A percentile compares a stretch with the other conserved stretches of the same genome.
These are phyloP conservation scores for Lipomyces chichibuensis DNA, from an alignment of 805 yeast species.

Conservation along the genomic window DNA sequence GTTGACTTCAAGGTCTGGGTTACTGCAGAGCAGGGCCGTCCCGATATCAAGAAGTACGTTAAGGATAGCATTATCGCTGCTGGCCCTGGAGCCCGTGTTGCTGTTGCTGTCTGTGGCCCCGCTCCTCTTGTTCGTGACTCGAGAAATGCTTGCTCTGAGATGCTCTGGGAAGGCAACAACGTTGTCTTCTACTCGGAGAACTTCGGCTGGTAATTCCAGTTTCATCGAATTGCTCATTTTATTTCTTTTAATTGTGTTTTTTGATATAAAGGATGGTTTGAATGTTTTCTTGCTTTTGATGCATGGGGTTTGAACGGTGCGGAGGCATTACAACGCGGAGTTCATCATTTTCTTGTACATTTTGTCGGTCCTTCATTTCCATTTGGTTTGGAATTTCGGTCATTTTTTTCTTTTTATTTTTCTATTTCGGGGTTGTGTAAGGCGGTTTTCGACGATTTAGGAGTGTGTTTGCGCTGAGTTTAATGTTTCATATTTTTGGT, in stretches of 20 bases:
- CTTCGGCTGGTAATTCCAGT: slow-evolving; percentile 40
- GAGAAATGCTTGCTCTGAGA: slow-evolving; percentile 39
- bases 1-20: slow-evolving; percentile 40
- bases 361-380: background rate
- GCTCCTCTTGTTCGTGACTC: slow-evolving; percentile 40
- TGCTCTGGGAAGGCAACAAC: slow-evolving; percentile 38
- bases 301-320: background rate
- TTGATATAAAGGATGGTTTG: too few species aligned
- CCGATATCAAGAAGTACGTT: slow-evolving; percentile 38
- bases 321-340: background rate
- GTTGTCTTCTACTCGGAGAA: slow-evolving; percentile 41
- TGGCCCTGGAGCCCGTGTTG: slow-evolving; percentile 35
- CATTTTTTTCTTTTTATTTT: background rate
- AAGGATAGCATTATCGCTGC: slow-evolving; percentile 34
- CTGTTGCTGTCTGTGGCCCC: slow-evolving; percentile 43
- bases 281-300: background rate
- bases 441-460: too few species aligned
- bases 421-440: too few species aligned
- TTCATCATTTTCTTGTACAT: background rate
- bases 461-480: too few species aligned
- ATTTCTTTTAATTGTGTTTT: background rate
- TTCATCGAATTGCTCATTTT: background rate
- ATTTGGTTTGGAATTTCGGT: background rate
- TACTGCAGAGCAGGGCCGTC: slow-evolving; percentile 42
- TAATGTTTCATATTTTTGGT: too few species aligned